A percentile compares a stretch with the other conserved stretches of the same genome.
These are phyloP conservation scores for Penicillium sclerotiorum DNA, from an alignment of 2,329 filamentous ascomycete species.

Conservation along the genomic window DNA sequence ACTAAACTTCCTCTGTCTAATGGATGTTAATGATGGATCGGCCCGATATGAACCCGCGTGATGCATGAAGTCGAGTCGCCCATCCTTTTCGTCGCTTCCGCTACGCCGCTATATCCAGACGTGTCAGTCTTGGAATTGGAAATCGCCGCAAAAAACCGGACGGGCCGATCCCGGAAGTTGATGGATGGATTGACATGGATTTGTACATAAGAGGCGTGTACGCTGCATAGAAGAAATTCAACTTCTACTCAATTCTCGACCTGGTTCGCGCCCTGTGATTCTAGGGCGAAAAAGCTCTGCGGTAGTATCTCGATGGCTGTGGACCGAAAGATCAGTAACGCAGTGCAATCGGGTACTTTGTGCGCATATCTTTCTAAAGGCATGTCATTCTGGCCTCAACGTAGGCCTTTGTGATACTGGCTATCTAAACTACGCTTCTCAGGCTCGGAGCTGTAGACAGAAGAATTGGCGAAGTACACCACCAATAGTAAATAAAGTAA, in stretches of 20 bases:
- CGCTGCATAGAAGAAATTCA: conserved; percentile 29
- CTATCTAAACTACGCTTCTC: too few species aligned
- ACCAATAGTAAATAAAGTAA: too few species aligned
- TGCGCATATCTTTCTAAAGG: too few species aligned
- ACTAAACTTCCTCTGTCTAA: conserved; percentile 29
- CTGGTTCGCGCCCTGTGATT: neutral
- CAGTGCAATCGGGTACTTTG: too few species aligned
- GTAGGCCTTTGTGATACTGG: neutral
- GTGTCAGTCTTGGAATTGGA: conserved; percentile 10
- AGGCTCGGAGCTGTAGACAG: too few species aligned
- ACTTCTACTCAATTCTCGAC: conserved; percentile 10
- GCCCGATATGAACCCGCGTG: conserved; percentile 15
- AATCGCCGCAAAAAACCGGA: conserved; percentile 11
- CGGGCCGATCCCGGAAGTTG: conserved; percentile 13
- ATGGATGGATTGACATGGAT: conserved; percentile 23
- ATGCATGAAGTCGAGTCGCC: conserved; percentile 18
- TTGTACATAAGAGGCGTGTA: conserved; percentile 33
- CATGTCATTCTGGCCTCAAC: neutral
- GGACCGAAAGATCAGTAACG: neutral
- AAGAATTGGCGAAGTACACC: too few species aligned
- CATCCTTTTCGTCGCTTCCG: conserved; percentile 15
- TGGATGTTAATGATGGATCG: conserved; percentile 20
- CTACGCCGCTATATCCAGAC: conserved; percentile 13
- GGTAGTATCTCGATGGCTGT: neutral
- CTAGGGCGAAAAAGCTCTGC: neutral